These are phyloP conservation scores for Zygoascus bituminiphila DNA, from an alignment of 805 yeast genomes.

Conservation along the genomic window DNA sequence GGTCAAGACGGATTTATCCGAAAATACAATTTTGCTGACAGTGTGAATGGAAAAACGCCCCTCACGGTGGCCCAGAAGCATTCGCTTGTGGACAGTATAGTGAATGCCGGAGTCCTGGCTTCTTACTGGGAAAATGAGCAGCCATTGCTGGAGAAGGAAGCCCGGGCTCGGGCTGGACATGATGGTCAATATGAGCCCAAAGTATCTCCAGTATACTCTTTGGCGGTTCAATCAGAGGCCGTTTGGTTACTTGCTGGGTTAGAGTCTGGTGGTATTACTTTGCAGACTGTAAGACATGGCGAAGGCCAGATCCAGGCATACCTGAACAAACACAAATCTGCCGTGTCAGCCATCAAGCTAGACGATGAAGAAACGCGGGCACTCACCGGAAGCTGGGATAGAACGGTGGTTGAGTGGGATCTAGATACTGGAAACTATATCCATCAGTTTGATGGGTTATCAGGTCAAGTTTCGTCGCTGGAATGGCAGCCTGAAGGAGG, in stretches of 20 bases:
- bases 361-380: slow-evolving; percentile 55
- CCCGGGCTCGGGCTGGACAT: slow-evolving; percentile 27
- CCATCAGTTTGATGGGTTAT: slow-evolving; percentile 43
- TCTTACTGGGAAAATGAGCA: slow-evolving; percentile 97
- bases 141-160: slow-evolving; percentile 47
- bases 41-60: slow-evolving; percentile 80
- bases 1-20: slow-evolving; percentile 94
- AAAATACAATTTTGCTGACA: slow-evolving; percentile 76
- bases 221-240: slow-evolving; percentile 77
- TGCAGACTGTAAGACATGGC: slow-evolving; percentile 72
- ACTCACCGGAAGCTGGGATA: slow-evolving; percentile 89
- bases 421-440: slow-evolving; percentile 56
- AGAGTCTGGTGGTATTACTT: slow-evolving; percentile 67
- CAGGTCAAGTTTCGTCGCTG: slow-evolving; percentile 74
- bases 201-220: slow-evolving; percentile 76
- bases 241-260: slow-evolving; percentile 81
- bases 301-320: slow-evolving; percentile 80
- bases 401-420: slow-evolving; percentile 74
- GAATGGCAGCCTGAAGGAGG: slow-evolving; percentile 42
- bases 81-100: slow-evolving; percentile 74
- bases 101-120: slow-evolving; percentile 71
- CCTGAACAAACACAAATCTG: slow-evolving; percentile 59
- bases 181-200: slow-evolving; percentile 32
- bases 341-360: slow-evolving; percentile 65
- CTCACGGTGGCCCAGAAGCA: slow-evolving; percentile 88